Evolutionary conservation across 768 basidiomycete genomes (phyloP), one percentile per base, ranked within the genome.

Genomic region (Amanita molliuscula): DNA sequence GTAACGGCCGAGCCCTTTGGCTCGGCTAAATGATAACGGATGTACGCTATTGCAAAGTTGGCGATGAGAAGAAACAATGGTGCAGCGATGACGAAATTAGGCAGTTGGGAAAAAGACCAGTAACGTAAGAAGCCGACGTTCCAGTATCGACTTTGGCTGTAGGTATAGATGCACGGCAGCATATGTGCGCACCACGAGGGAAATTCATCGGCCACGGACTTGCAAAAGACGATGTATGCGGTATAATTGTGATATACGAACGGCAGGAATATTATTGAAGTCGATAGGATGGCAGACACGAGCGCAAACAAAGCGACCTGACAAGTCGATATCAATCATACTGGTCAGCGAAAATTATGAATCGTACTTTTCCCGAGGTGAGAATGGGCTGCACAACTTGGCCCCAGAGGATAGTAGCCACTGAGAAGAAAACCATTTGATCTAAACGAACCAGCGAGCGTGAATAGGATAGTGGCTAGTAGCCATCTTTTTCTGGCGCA

Each of bases 91-190:
- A 90, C 55, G 61, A 97, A 88, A 65, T 97, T 96, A 41, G 96
- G 96, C 2, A 91, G 57, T 64, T 99, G 94, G 26, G 75, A 66
- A 20, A 68, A 53, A 0, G 83, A 83, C 90, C 90, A 99, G 65
- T 98, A 98, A 2, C 72, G 77, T 53, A 99, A 64, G 55, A 94
- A 78, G 13, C 94, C 92, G 38, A 76, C 68, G 61, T 86, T 73
- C 96, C 95, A 99, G 63, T 98, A 97, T 47, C 75, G 71, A 4
- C 66, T 67, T 62, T 99, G 95, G 2, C 87, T 86, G 59, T 89
- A 78, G 8, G 77, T 67, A 63, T 98, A 99, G 49, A 90, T 80
- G 11, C 79, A 77, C 0, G 92, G 91, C 4, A 80, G 59, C 20
- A 61, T 35, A 0, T 61, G 52, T 2, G 62, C 47, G 64, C 95